Percentiles rank a stretch among this genome's conserved stretches.
Evolutionary conservation across 2,329 filamentous ascomycete species (phyloP).

Genomic region (Fusarium sp.): DNA sequence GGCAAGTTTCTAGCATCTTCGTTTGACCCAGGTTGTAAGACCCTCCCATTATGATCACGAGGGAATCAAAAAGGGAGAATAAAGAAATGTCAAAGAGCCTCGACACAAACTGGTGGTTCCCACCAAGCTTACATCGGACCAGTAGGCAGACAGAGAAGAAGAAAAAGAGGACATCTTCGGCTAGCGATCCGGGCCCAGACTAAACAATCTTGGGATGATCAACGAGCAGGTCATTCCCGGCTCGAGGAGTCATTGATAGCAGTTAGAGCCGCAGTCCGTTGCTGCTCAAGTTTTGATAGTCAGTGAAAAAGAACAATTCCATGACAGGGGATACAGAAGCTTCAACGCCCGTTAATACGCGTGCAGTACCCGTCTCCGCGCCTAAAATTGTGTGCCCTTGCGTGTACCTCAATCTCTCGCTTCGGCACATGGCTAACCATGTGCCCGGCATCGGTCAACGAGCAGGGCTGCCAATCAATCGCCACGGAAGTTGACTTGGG

Average conservation of each 20-base stretch:
- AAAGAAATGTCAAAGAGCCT: conserved; percentile 19
- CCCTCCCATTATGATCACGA: conserved; percentile 28
- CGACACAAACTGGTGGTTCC: conserved; percentile 14
- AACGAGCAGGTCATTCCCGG: conserved; percentile 16
- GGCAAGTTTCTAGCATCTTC: conserved; percentile 20
- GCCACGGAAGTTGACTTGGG: conserved; percentile 19
- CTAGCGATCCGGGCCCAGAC: conserved; percentile 31
- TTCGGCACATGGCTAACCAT: conserved; percentile 42
- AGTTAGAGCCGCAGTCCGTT: conserved; percentile 27
- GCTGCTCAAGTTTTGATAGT: conserved; percentile 30
- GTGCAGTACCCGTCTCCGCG: conserved; percentile 18
- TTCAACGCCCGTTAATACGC: conserved; percentile 27
- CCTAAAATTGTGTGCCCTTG: conserved; percentile 4
- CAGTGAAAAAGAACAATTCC: conserved; percentile 49
- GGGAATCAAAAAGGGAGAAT: conserved; percentile 11
- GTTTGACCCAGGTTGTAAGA: conserved; percentile 16
- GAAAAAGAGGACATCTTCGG: conserved; percentile 22
- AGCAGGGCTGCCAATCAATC: conserved; percentile 40
- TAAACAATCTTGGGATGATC: conserved; percentile 18
- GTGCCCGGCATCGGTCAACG: conserved; percentile 36
- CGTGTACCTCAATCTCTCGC: conserved; percentile 30
- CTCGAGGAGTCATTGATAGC: conserved; percentile 33
- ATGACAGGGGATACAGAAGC: conserved; percentile 39
- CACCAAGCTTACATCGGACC: conserved; percentile 15
- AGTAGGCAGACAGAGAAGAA: conserved; percentile 18